Base-by-base conservation (phyloP, 2,329 filamentous ascomycete species). In the Alternaria solani region DNA sequence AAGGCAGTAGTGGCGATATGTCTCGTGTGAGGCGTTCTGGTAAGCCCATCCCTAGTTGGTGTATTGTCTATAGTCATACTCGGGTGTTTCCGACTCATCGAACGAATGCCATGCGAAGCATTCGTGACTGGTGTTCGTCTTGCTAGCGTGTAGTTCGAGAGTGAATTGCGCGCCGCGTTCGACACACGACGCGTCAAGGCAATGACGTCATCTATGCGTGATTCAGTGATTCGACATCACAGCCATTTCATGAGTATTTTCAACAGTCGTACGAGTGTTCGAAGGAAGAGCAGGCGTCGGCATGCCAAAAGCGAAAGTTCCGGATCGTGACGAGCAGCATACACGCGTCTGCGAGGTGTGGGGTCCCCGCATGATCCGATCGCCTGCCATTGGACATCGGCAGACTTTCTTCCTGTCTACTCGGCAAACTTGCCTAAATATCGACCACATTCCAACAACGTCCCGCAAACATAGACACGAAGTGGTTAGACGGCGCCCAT, bases 1-100 rank as follows among this genome's bases (percentile, higher is more conserved):
- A 32, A 16, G 55, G 47, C 38, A 49, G 66, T 28, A 70, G 71
- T 11, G 71, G 71, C 30, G 69, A 73, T 61, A 73, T 70, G 25
- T 66, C 65, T 59, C 68, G 59, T 8, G 55, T 42, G 20, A 73
- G 66, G 55, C 68, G 69, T 7, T 61, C 38, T 25, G 65, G 68
- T 4, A 59, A 43, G 14, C 59, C 60, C 64, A 72, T 71, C 5
- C 18, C 16, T 11, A 4, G 23, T 32, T 8, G 12, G 20, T 39
- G 30, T 25, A 26, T 25, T 20, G 18, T 11, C 18, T 48, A 34
- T 38, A 2, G 18, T 46, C 8, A 3, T n/a, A 12, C 44, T 32
- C 2, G 14, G 8, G 5, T 20, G 7, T 14, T 32, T 16, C 8
- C 0, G 20, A 18, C 6, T 28, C 4, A 14, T 36, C 11, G 5